Evolutionary conservation across 352 stramenopile species (phyloP).

Genomic region (Globisporangium cystogenes): DNA sequence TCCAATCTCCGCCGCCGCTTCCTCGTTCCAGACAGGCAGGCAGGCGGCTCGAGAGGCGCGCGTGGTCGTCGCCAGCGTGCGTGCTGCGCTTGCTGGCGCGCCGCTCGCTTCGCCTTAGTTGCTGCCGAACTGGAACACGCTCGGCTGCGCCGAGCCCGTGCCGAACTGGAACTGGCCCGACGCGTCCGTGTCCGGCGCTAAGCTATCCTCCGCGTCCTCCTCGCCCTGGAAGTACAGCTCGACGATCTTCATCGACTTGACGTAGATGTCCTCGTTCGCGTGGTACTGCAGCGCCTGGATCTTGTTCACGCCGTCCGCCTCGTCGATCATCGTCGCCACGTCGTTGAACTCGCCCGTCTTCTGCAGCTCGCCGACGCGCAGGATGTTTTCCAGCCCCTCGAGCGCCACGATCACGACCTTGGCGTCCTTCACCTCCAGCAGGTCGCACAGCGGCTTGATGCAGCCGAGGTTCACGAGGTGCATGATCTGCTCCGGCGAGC

Average conservation of each 20-base stretch:
- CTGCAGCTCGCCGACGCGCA: constrained; percentile 86
- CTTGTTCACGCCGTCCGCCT: constrained; percentile 96
- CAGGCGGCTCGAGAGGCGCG: too few relatives aligned
- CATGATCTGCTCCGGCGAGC: constrained; percentile 94
- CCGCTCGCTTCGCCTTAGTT: constrained; percentile 27
- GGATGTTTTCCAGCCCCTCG: constrained; percentile 99
- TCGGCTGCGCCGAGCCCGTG: constrained; percentile 49
- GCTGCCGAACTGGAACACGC: constrained; percentile 77
- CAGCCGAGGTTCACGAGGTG: constrained; percentile 95
- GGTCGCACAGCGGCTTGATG: constrained; percentile 96
- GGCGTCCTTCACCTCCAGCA: constrained; percentile 94
- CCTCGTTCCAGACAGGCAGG: not conserved
- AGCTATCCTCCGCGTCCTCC: constrained; percentile 92
- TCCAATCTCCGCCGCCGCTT: constrained; percentile 11
- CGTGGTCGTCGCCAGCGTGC: not conserved
- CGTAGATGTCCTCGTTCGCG: constrained; percentile 93
- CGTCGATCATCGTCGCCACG: constrained; percentile 94
- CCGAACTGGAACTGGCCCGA: constrained; percentile 83
- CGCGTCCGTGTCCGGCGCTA: constrained; percentile 63
- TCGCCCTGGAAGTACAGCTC: constrained; percentile 98
- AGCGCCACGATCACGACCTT: constrained; percentile 99
- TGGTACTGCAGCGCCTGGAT: constrained; percentile 98
- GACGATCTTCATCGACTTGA: constrained; percentile 96
- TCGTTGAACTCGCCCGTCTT: constrained; percentile 88
- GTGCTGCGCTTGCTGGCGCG: not conserved